phyloP scores from a whole-genome alignment of 306 rosid species.

The Vigna nakashimae region DNA sequence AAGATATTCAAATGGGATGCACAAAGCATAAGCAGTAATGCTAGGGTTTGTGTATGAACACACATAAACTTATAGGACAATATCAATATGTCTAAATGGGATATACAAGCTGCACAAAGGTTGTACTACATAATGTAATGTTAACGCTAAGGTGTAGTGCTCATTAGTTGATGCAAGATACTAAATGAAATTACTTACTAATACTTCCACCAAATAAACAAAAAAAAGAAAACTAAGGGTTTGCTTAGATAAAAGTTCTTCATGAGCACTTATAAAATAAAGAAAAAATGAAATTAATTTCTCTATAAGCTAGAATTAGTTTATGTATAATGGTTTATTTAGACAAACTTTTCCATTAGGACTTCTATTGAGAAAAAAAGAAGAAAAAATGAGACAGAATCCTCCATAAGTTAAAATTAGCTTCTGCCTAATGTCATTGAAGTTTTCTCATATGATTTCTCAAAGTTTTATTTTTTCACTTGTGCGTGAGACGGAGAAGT shows the following conservation, averaged over 20 bases:
- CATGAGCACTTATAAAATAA: no score
- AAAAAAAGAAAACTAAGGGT: no score
- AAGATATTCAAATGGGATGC: slow-evolving; percentile 2
- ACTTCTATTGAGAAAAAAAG: no score
- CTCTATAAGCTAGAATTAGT: no score
- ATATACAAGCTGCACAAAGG: not conserved
- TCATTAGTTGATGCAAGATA: not conserved
- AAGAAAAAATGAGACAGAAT: no score
- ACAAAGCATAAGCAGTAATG: not conserved
- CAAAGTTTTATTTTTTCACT: no score
- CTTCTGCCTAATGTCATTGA: not conserved
- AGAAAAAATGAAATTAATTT: no score
- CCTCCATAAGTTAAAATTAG: not conserved
- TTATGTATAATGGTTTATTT: no score
- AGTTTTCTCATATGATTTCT: no score
- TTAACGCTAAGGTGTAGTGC: not conserved
- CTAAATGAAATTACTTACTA: not conserved
- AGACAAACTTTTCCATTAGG: no score
- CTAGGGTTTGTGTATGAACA: slow-evolving; percentile 3
- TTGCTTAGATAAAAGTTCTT: no score
- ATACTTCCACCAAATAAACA: no score
- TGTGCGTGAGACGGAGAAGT: not conserved
- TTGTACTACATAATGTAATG: not conserved
- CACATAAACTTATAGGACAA: not conserved
- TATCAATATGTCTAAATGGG: not conserved